These are phyloP conservation scores for Epichloe gansuensis DNA, from an alignment of 2,329 filamentous ascomycete genomes.

Conservation along the genomic window DNA sequence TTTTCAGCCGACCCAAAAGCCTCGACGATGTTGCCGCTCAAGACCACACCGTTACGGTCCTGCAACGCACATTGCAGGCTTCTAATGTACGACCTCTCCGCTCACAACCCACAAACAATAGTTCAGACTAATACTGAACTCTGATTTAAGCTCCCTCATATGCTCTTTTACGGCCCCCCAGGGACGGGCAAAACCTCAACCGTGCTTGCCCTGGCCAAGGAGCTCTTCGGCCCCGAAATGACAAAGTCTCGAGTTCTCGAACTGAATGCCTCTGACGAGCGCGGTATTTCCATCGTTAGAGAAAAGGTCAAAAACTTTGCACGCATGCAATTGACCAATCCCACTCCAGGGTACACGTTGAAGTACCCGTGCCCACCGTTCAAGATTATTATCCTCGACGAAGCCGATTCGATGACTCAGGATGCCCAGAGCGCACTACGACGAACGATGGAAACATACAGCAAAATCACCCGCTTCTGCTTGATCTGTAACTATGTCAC, in stretches of 20 bases:
- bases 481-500: conserved; percentile 98
- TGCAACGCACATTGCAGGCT: conserved; percentile 85
- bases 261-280: conserved; percentile 97
- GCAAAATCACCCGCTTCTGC: conserved; percentile 91
- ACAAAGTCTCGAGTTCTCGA: conserved; percentile 92
- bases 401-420: conserved; percentile 98
- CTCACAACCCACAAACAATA: neutral
- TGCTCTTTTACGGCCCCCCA: conserved; percentile 97
- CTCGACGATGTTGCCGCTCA: conserved; percentile 92
- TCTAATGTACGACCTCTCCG: conserved; percentile 54
- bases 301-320: conserved; percentile 99
- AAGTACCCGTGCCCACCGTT: conserved; percentile 91
- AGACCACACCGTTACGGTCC: conserved; percentile 89
- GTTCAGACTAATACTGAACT: neutral
- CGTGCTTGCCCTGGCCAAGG: conserved; percentile 90
- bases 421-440: conserved; percentile 88
- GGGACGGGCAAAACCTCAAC: conserved; percentile 98
- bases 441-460: conserved; percentile 97
- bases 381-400: conserved; percentile 97
- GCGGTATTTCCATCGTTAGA: conserved; percentile 90
- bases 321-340: conserved; percentile 80
- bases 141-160: conserved; percentile 63
- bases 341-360: conserved; percentile 52
- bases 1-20: conserved; percentile 70
- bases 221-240: conserved; percentile 91